These are phyloP conservation scores for Dictyostelium citrinum DNA, from an alignment of 78 protist species.

Conservation along the genomic window DNA sequence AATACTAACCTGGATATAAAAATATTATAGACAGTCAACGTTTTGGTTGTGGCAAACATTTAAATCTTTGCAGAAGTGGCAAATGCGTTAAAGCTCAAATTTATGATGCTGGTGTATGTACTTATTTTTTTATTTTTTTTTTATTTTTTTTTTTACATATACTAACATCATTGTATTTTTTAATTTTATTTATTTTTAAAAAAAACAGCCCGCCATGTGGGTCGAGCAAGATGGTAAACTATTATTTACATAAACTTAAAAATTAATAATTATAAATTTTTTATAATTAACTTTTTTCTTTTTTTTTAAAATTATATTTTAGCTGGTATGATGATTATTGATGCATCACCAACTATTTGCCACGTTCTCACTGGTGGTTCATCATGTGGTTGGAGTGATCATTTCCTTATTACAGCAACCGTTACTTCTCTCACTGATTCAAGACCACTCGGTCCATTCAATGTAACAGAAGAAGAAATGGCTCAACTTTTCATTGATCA, in stretches of 20 bases:
- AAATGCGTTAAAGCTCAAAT: conserved; percentile 49
- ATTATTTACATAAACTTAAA: not conserved
- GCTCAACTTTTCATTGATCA: conserved; percentile 6
- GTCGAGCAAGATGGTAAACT: conserved; percentile 35
- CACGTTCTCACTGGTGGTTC: not conserved
- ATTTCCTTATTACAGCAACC: conserved; percentile 24
- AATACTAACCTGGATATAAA: not conserved
- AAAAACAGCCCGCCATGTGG: conserved; percentile 34
- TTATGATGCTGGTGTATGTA: not conserved
- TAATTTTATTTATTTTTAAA: not conserved
- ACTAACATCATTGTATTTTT: not conserved
- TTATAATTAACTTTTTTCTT: not conserved
- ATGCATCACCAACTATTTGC: conserved; percentile 44
- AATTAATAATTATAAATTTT: not conserved
- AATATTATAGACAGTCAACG: conserved; percentile 5
- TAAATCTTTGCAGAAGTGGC: conserved; percentile 23
- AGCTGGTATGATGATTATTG: conserved; percentile 56
- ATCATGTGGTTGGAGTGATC: conserved; percentile 63
- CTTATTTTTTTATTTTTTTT: not conserved
- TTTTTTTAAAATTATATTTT: not conserved
- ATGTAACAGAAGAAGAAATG: conserved; percentile 36
- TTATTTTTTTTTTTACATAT: not conserved
- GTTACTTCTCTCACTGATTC: conserved; percentile 8
- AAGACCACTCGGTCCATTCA: conserved; percentile 77
- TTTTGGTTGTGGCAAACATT: conserved; percentile 60